phyloP scores from a whole-genome alignment of 768 basidiomycete genomes.

The Candolleomyces aberdarensis region DNA sequence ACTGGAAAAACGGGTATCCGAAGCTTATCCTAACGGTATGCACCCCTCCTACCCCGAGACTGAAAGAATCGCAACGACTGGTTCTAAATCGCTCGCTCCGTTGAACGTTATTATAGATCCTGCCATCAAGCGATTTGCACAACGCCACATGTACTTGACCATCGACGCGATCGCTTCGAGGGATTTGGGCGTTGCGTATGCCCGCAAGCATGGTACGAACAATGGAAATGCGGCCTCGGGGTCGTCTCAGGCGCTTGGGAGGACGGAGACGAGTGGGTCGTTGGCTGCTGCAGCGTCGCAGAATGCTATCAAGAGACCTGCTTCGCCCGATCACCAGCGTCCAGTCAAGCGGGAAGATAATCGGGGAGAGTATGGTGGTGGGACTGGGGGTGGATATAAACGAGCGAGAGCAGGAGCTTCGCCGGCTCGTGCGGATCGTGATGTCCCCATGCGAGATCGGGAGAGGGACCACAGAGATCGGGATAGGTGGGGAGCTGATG shows the following conservation, averaged over 20 bases:
- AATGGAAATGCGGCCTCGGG: not conserved
- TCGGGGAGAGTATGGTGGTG: constrained; percentile 24
- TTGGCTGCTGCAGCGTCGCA: constrained; percentile 9
- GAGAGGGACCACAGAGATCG: constrained; percentile 16
- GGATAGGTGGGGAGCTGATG: constrained; percentile 22
- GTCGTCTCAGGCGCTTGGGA: constrained; percentile 17
- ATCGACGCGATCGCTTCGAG: constrained; percentile 86
- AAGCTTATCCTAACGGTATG: constrained; percentile 83
- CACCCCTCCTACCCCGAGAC: constrained; percentile 7
- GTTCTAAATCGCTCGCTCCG: not conserved
- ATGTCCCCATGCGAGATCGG: constrained; percentile 14
- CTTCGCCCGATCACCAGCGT: constrained; percentile 32
- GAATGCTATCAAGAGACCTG: constrained; percentile 28
- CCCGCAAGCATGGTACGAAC: constrained; percentile 27
- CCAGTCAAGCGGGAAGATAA: constrained; percentile 26
- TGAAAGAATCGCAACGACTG: constrained; percentile 1
- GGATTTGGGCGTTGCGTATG: constrained; percentile 80
- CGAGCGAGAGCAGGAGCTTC: constrained; percentile 28
- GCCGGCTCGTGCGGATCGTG: constrained; percentile 11
- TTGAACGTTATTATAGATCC: constrained; percentile 52
- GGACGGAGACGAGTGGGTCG: constrained; percentile 35
- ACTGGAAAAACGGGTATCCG: constrained; percentile 84
- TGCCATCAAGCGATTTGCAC: constrained; percentile 87
- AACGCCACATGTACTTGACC: constrained; percentile 77
- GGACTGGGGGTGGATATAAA: constrained; percentile 31